Evolutionary conservation across 2,329 filamentous ascomycete genomes (phyloP), one percentile per base, ranked within the genome.

Genomic region (Ophiostoma tasmaniense): DNA sequence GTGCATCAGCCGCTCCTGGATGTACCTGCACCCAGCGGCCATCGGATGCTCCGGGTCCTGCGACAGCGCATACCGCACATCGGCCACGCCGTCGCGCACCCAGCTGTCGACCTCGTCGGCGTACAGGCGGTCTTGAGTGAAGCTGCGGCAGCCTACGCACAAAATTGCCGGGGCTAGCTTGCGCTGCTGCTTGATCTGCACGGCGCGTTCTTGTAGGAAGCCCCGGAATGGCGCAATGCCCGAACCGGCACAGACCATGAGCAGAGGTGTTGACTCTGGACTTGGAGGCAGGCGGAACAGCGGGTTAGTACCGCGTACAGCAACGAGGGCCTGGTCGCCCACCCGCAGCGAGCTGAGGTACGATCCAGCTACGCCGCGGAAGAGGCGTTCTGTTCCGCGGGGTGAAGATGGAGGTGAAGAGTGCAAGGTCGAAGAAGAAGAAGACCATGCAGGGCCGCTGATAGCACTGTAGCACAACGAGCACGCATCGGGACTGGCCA

Each of bases 381-480:
- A 81, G 37, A 66, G 71, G 13, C 45, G n/a, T 13, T 13, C 50
- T 30, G 42, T 20, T 45, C 42, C 6, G 42, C 11, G 17, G 17
- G 42, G 17, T 45, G 42, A 20, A 45, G 42, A 17, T 1, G 14
- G 14, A 7, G 17, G 20, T 45, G 64, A 67, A 8, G 37, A 11
- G 1, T 2, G 13, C 33, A 33, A 42, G 17, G 39, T 17, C 7
- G 64, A 67, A 8, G 37, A 14, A 14, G 10, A 39, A 5, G 66
- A 50, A 45, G 1, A 89, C 85, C 52, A 59, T 6, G 67, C 87
- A 86, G 85, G 83, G 4, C 81, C 81, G 68, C 88, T 83, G 64
- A 91, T 82, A 0, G 92, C 84, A 2, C 83, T 83, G 78, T 89
- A 92, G 5, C 89, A 92, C 25, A 93, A 81, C 0, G 88, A 87